Evolutionary conservation across 1,284 basidiomycete genomes (phyloP).

Genomic region (Leccinum solheimii): DNA sequence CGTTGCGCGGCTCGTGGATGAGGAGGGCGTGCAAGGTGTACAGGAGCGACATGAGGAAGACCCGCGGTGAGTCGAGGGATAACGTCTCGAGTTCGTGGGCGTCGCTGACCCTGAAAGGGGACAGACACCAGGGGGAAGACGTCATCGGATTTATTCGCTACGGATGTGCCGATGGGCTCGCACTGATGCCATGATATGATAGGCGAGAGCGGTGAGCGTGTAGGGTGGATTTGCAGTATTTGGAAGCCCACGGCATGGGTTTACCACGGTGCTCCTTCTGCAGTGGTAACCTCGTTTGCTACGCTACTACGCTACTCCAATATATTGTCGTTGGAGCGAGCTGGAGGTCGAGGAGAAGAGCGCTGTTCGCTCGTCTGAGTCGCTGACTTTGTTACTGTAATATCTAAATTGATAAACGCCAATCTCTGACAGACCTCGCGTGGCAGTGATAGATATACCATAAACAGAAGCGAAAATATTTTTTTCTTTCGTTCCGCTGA

Average conservation of each 20-base stretch:
- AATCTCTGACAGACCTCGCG: constrained; percentile 18
- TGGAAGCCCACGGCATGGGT: constrained; percentile 21
- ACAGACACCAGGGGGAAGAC: constrained; percentile 47
- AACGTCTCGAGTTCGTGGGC: constrained; percentile 4
- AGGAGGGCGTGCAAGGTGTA: constrained; percentile 52
- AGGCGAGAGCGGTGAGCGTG: constrained; percentile 14
- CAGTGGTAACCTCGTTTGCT: constrained; percentile 18
- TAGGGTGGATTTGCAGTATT: constrained; percentile 28
- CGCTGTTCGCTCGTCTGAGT: neutral
- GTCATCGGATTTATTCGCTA: constrained; percentile 56
- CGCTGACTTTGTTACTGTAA: constrained; percentile 1
- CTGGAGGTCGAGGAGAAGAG: neutral
- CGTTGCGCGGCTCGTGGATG: constrained; percentile 57
- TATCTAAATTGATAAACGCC: constrained; percentile 19
- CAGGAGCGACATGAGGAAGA: constrained; percentile 40
- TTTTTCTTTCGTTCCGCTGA: constrained; percentile 14
- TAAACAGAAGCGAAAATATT: constrained; percentile 26
- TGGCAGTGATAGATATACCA: constrained; percentile 17
- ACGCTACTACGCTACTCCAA: neutral
- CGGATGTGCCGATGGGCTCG: constrained; percentile 53
- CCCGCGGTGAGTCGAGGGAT: constrained; percentile 43
- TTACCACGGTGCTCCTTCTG: constrained; percentile 29
- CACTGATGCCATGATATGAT: constrained; percentile 50
- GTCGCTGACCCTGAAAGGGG: constrained; percentile 20
- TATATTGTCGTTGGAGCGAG: neutral